Conservation (phyloP, 2,329 filamentous ascomycete species). For the Claviceps sp. region DNA sequence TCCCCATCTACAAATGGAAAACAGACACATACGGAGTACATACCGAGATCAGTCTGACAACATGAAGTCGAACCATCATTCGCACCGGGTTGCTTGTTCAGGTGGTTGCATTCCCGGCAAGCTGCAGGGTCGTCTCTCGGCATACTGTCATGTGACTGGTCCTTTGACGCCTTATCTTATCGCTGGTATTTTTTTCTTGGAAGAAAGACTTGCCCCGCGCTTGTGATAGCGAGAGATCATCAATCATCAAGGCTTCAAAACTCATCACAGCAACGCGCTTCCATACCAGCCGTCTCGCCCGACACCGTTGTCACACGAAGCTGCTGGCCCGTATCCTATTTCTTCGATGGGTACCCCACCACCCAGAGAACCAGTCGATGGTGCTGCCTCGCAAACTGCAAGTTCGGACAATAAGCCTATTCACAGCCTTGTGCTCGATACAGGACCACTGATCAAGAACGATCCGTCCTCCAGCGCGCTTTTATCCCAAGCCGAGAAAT, state of each 20-base stretch:
- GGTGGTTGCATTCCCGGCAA: no score
- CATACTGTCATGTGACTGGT: no score
- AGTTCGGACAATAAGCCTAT: constrained; percentile 44
- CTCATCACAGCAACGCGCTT: background rate
- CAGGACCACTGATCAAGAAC: constrained; percentile 88
- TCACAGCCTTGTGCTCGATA: constrained; percentile 76
- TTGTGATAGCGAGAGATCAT: background rate
- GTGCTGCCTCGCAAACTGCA: constrained; percentile 4
- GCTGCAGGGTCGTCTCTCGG: no score
- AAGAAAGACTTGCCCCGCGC: background rate
- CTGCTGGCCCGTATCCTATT: background rate
- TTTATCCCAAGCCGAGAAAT: constrained; percentile 57
- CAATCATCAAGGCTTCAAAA: background rate
- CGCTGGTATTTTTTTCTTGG: no score
- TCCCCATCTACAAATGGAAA: no score
- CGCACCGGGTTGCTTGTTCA: no score
- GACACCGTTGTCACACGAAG: background rate
- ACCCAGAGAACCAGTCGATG: constrained; percentile 4
- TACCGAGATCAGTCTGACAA: no score
- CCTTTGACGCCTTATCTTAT: no score
- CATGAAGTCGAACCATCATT: no score
- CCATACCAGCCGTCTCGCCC: background rate
- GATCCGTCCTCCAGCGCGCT: constrained; percentile 75
- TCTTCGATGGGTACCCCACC: constrained; percentile 3
- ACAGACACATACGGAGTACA: no score